phyloP scores from a whole-genome alignment of 441 rosid genomes.

The Brassica balearica region DNA sequence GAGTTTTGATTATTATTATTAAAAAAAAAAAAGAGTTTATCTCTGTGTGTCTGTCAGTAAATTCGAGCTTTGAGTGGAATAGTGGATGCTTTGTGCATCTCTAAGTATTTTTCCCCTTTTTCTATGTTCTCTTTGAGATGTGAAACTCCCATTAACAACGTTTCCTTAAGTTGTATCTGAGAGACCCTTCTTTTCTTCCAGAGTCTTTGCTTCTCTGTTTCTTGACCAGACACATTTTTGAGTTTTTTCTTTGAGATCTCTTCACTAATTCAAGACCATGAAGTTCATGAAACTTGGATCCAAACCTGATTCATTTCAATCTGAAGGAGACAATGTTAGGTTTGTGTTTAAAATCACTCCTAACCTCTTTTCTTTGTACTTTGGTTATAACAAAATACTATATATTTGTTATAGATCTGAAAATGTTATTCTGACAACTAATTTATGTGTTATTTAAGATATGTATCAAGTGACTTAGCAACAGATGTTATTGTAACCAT shows the following conservation, averaged over 20 bases:
- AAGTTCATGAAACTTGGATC: slow-evolving; percentile 99
- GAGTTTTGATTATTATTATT: slow-evolving; percentile 31
- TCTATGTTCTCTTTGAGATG: slow-evolving; percentile 61
- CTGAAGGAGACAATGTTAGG: slow-evolving; percentile 81
- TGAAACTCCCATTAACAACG: slow-evolving; percentile 48
- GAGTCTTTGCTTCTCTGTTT: slow-evolving; percentile 58
- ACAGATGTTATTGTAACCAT: slow-evolving; percentile 60
- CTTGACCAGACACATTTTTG: slow-evolving; percentile 41
- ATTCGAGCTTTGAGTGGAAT: slow-evolving; percentile 64
- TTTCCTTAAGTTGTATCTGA: slow-evolving; percentile 51
- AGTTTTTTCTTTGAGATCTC: slow-evolving; percentile 12
- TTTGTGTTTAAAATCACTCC: slow-evolving; percentile 41
- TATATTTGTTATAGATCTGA: background rate
- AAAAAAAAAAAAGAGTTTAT: slow-evolving; percentile 37
- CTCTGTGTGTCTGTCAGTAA: slow-evolving; percentile 72
- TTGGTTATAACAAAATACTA: background rate
- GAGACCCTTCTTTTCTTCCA: slow-evolving; percentile 41
- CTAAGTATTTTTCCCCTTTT: slow-evolving; percentile 21
- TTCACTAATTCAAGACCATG: slow-evolving; percentile 47
- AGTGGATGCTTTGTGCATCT: slow-evolving; percentile 46
- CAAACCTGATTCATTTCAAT: slow-evolving; percentile 90
- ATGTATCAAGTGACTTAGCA: slow-evolving; percentile 69
- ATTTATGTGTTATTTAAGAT: slow-evolving; percentile 47
- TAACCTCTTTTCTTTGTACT: background rate
- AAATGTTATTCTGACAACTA: background rate